Percentiles rank a stretch among this genome's conserved stretches.
Evolutionary conservation across 106 monocot species (phyloP).

Genomic region (Dioscorea zingiberensis): DNA sequence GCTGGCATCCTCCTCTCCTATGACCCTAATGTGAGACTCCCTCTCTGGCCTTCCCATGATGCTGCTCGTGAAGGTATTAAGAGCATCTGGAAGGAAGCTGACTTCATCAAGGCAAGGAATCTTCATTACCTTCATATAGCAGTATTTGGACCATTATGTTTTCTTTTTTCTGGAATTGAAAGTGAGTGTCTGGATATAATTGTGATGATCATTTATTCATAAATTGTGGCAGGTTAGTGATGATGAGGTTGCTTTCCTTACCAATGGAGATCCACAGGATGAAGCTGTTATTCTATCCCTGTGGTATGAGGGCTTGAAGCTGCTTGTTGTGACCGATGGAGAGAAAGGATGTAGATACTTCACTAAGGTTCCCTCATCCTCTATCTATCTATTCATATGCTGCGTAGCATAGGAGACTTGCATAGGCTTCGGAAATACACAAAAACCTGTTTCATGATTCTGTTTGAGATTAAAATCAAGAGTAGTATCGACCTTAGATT

Average conservation of each 20-base stretch:
- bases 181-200: too few species aligned
- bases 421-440: too few species aligned
- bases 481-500: too few species aligned
- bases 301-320: conserved; percentile 30
- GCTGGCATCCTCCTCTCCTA: conserved; percentile 54
- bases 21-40: conserved; percentile 58
- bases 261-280: conserved; percentile 34
- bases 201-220: too few species aligned
- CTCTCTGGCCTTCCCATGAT: conserved; percentile 47
- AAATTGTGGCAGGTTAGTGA: conserved; percentile 34
- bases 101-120: conserved; percentile 44
- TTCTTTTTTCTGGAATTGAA: too few species aligned
- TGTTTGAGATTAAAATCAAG: too few species aligned
- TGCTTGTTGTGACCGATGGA: conserved; percentile 42
- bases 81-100: conserved; percentile 63
- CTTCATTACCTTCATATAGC: too few species aligned
- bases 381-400: background rate
- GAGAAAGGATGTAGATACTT: conserved; percentile 52
- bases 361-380: conserved; percentile 22
- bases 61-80: conserved; percentile 45
- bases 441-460: too few species aligned
- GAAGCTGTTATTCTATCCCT: conserved; percentile 28
- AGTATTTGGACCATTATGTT: too few species aligned
- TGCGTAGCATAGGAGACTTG: background rate
- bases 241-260: conserved; percentile 43